These are phyloP conservation scores for Glycine latifolia DNA, from an alignment of 306 rosid species.

Conservation along the genomic window DNA sequence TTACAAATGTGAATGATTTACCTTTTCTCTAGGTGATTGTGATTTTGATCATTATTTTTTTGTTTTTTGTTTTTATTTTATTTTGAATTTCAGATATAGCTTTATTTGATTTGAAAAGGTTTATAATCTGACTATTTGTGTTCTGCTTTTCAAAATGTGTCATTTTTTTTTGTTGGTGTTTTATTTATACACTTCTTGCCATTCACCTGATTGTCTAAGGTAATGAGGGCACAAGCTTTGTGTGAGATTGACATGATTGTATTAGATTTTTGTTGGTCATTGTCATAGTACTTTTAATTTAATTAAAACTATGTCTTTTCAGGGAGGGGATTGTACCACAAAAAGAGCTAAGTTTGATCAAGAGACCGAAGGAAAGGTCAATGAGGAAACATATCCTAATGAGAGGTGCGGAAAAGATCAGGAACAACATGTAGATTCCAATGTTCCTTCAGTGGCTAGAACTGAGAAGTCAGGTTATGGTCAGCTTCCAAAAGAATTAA, in stretches of 20 bases:
- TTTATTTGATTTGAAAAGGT: neutral
- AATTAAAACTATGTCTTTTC: neutral
- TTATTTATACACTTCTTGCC: conserved; percentile 1
- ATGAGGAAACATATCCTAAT: conserved; percentile 44
- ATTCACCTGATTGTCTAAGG: conserved; percentile 1
- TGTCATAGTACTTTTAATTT: conserved; percentile 21
- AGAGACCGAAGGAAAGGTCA: conserved; percentile 56
- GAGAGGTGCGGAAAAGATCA: conserved; percentile 43
- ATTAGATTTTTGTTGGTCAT: neutral
- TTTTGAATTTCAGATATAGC: conserved; percentile 5
- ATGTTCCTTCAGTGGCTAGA: conserved; percentile 51
- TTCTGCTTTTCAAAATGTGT: neutral
- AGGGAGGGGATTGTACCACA: conserved; percentile 72
- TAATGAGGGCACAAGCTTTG: neutral
- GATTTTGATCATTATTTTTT: neutral
- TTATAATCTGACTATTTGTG: conserved; percentile 19
- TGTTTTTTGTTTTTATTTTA: neutral
- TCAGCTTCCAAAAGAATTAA: conserved; percentile 80
- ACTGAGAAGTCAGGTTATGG: conserved; percentile 64
- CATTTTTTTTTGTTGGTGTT: neutral
- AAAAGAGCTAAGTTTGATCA: conserved; percentile 70
- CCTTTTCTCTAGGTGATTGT: neutral
- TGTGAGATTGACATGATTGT: conserved; percentile 35
- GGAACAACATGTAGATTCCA: conserved; percentile 55
- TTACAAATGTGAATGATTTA: neutral